These are phyloP conservation scores for Amylocarpus encephaloides DNA, from an alignment of 2,329 filamentous ascomycete genomes.

Conservation along the genomic window DNA sequence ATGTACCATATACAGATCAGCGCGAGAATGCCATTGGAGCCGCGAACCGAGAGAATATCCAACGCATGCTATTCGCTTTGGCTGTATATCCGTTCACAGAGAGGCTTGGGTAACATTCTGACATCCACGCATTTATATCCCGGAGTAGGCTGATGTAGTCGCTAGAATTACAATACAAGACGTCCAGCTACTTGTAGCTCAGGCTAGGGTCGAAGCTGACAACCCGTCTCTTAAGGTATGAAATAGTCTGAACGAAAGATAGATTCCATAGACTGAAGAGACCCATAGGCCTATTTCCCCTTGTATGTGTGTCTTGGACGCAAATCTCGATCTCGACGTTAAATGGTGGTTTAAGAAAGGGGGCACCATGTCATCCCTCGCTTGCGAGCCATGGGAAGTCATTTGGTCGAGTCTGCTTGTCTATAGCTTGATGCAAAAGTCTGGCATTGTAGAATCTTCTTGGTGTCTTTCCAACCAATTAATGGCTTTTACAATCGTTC, in stretches of 20 bases:
- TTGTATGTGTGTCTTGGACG: conserved; percentile 59
- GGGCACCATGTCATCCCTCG: too few relatives aligned
- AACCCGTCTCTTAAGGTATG: conserved; percentile 50
- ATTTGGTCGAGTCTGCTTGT: too few relatives aligned
- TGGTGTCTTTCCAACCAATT: too few relatives aligned
- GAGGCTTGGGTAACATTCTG: conserved; percentile 19
- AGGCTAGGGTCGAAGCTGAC: conserved; percentile 48
- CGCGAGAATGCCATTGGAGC: conserved; percentile 47
- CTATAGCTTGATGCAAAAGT: too few relatives aligned
- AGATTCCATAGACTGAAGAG: neutral
- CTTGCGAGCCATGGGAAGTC: too few relatives aligned
- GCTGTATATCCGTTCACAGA: conserved; percentile 49
- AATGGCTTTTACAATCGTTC: too few relatives aligned
- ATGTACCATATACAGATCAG: conserved; percentile 34
- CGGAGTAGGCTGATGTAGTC: conserved; percentile 8
- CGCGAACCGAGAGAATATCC: conserved; percentile 49
- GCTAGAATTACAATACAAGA: conserved; percentile 51
- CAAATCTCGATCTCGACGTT: conserved; percentile 40
- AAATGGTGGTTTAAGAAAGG: neutral
- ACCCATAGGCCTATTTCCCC: conserved; percentile 49
- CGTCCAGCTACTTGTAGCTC: conserved; percentile 49
- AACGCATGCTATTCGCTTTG: conserved; percentile 47
- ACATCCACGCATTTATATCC: conserved; percentile 1
- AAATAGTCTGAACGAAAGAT: neutral
- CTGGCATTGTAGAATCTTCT: too few relatives aligned